These are phyloP conservation scores for Microdochium paspali DNA, from an alignment of 2,329 filamentous ascomycete genomes.

Conservation along the genomic window DNA sequence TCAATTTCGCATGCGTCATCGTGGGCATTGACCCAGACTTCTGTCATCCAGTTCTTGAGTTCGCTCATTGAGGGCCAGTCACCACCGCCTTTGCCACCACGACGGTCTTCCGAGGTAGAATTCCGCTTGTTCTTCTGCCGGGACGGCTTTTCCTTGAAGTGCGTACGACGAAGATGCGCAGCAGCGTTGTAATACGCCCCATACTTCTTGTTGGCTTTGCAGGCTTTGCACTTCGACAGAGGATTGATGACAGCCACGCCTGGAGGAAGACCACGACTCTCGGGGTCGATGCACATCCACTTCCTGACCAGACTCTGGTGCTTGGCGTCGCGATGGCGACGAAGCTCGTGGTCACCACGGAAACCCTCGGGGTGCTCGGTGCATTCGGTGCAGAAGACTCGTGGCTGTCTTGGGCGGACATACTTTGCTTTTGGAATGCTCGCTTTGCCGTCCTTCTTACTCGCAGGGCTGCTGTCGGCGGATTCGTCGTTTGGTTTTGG, in stretches of 20 bases:
- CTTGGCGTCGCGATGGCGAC: conserved; percentile 54
- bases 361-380: conserved; percentile 68
- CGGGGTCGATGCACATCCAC: conserved; percentile 49
- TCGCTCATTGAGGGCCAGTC: conserved; percentile 47
- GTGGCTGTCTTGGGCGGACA: conserved; percentile 58
- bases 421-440: conserved; percentile 33
- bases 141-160: conserved; percentile 62
- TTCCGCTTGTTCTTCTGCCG: conserved; percentile 32
- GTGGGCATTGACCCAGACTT: conserved; percentile 32
- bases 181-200: conserved; percentile 92
- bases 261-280: conserved; percentile 24
- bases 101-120: conserved; percentile 33
- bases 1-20: conserved; percentile 17
- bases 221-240: conserved; percentile 76
- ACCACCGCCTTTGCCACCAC: conserved; percentile 43
- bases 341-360: conserved; percentile 75
- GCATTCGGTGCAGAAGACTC: conserved; percentile 63
- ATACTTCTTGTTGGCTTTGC: conserved; percentile 67
- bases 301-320: conserved; percentile 51
- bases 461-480: conserved; percentile 7
- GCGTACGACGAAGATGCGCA: conserved; percentile 76
- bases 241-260: conserved; percentile 48
- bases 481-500: conserved; percentile 31
- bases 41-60: conserved; percentile 51
- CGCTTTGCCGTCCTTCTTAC: conserved; percentile 32